Evolutionary conservation across 2,329 filamentous ascomycete species (phyloP).

Genomic region (Metarhizium brunneum): DNA sequence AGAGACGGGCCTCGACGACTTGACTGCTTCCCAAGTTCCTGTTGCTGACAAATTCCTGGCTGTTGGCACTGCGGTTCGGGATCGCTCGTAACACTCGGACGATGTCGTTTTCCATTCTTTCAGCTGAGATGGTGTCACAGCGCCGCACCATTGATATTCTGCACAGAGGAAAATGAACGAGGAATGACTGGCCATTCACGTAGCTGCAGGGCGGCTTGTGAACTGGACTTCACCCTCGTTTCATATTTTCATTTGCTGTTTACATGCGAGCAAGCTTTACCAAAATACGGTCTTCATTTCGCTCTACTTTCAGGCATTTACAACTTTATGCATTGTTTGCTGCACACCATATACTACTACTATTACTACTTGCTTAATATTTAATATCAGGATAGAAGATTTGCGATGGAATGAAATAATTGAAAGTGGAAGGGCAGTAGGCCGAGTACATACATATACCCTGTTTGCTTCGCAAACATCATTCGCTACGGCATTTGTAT

Average conservation of each 20-base stretch:
- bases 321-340: background rate
- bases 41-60: background rate
- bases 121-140: background rate
- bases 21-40: background rate
- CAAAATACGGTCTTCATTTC: background rate
- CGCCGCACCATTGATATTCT: background rate
- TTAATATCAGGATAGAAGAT: background rate
- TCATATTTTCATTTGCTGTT: background rate
- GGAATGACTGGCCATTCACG: background rate
- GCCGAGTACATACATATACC: background rate
- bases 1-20: slow-evolving; percentile 36
- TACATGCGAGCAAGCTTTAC: background rate
- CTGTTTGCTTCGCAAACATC: background rate
- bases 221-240: background rate
- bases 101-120: background rate
- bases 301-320: background rate
- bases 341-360: background rate
- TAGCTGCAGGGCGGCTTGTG: background rate
- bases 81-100: background rate
- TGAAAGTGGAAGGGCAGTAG: background rate
- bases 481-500: background rate
- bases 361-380: background rate
- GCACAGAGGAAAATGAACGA: background rate
- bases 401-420: background rate
- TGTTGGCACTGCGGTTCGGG: background rate